Conservation (phyloP, 257 asterid genomes). For the Solanum bukasovii region DNA sequence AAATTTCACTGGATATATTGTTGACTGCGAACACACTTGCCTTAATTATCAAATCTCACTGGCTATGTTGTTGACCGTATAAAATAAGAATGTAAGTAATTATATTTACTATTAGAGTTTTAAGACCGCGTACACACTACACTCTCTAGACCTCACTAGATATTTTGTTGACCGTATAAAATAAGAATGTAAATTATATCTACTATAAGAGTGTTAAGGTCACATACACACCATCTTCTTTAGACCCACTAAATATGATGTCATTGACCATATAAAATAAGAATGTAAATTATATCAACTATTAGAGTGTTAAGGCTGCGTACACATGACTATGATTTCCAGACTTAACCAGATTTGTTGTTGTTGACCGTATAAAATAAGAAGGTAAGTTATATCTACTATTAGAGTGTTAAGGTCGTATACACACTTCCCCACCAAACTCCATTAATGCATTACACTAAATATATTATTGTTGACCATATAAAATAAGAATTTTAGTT, state of each 20-base stretch:
- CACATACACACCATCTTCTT: background rate
- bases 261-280: background rate
- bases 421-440: background rate
- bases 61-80: background rate
- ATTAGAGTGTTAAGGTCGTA: background rate
- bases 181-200: background rate
- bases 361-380: background rate
- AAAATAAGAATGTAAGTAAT: background rate
- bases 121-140: background rate
- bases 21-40: background rate
- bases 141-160: background rate
- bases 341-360: background rate
- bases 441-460: background rate
- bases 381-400: background rate
- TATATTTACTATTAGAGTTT: background rate
- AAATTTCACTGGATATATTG: too few relatives aligned
- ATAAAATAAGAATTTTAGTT: background rate
- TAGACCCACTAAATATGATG: too few relatives aligned
- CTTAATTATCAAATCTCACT: too few relatives aligned
- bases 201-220: background rate
- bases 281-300: background rate
- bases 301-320: background rate
- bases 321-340: too few relatives aligned
- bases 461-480: background rate
- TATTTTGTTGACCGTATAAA: background rate